Percentiles rank a stretch among this genome's conserved stretches.
Evolutionary conservation across 2,329 filamentous ascomycete species (phyloP).

Genomic region (Mariannaea sp.): DNA sequence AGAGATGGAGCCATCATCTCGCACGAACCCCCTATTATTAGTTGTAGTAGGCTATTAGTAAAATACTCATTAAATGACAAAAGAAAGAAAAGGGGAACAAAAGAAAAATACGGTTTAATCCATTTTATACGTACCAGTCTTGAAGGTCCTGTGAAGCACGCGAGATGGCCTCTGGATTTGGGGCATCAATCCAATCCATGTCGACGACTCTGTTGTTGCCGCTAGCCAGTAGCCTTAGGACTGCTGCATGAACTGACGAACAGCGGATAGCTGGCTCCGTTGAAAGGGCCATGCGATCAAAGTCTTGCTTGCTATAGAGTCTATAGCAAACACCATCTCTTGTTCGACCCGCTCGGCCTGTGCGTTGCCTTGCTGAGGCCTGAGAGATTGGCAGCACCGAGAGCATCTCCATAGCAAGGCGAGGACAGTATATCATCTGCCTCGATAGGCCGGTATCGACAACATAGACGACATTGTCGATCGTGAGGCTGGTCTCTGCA

Average conservation of each 20-base stretch:
- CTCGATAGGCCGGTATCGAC: conserved; percentile 18
- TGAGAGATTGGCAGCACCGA: conserved; percentile 15
- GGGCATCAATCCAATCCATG: conserved; percentile 19
- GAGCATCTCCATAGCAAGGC: conserved; percentile 10
- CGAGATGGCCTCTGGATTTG: conserved; percentile 18
- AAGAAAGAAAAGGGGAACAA: too few relatives aligned
- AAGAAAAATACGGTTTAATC: too few relatives aligned
- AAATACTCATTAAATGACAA: neutral
- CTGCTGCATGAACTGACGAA: conserved; percentile 1
- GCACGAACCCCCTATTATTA: conserved; percentile 13
- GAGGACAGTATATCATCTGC: conserved; percentile 16
- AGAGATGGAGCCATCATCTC: conserved; percentile 2
- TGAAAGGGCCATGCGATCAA: conserved; percentile 8
- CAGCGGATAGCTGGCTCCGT: conserved; percentile 12
- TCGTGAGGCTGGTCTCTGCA: conserved; percentile 17
- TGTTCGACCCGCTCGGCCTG: conserved; percentile 19
- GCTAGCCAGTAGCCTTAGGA: conserved; percentile 4
- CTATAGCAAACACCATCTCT: conserved; percentile 19
- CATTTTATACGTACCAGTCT: conserved; percentile 8
- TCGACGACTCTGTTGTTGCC: conserved; percentile 6
- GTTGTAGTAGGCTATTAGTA: conserved; percentile 1
- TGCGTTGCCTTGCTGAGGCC: conserved; percentile 20
- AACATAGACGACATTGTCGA: conserved; percentile 16
- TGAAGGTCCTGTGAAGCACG: conserved; percentile 23
- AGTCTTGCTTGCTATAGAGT: conserved; percentile 17